Conservation (phyloP, 2,329 filamentous ascomycete genomes). For the Claviceps pazoutovae region DNA sequence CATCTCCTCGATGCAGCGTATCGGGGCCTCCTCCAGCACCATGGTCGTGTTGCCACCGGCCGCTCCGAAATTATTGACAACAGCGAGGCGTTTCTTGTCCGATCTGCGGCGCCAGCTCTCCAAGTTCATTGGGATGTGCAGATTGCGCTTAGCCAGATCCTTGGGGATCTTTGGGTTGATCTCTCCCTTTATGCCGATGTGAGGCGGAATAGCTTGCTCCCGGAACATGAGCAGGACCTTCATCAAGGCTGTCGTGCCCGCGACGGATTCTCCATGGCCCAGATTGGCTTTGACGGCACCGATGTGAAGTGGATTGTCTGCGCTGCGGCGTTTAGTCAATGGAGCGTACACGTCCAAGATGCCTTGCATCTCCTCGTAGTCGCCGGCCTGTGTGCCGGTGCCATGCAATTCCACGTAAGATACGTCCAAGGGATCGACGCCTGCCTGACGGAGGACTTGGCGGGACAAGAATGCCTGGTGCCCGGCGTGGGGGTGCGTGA, state of each 20-base stretch:
- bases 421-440: constrained; percentile 61
- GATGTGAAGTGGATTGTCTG: constrained; percentile 41
- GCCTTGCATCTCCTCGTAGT: constrained; percentile 70
- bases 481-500: constrained; percentile 68
- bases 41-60: constrained; percentile 59
- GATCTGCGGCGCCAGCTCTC: constrained; percentile 31
- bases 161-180: constrained; percentile 47
- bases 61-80: constrained; percentile 58
- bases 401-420: constrained; percentile 87
- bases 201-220: constrained; percentile 48
- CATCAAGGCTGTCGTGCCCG: constrained; percentile 46
- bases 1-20: constrained; percentile 21
- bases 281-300: constrained; percentile 53
- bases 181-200: constrained; percentile 51
- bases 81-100: constrained; percentile 32
- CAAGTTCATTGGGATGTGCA: constrained; percentile 42
- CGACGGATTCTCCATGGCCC: constrained; percentile 48
- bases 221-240: constrained; percentile 54
- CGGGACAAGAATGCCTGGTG: constrained; percentile 58
- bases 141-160: constrained; percentile 41
- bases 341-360: constrained; percentile 48
- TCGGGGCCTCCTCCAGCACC: constrained; percentile 47
- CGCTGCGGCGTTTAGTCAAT: constrained; percentile 24
- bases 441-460: constrained; percentile 54
- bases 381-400: constrained; percentile 79